Conservation (phyloP, 352 stramenopile genomes). For the Phytophthora citrophthora region DNA sequence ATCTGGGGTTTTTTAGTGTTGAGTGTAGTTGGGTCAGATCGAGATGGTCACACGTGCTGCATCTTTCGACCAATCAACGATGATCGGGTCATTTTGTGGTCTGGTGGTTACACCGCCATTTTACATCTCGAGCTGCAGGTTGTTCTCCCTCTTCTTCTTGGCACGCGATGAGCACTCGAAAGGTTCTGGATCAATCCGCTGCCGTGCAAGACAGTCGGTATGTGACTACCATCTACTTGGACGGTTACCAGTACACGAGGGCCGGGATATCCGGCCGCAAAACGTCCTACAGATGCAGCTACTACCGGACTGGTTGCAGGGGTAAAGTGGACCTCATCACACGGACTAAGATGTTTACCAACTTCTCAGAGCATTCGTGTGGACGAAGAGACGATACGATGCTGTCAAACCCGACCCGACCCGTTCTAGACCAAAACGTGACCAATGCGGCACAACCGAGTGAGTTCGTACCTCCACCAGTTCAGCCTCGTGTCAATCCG, state of each 20-base stretch:
- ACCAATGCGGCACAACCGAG: not conserved
- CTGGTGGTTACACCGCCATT: not conserved
- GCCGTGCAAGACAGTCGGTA: not conserved
- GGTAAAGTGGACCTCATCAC: conserved; percentile 15
- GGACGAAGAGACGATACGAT: not conserved
- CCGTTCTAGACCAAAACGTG: not conserved
- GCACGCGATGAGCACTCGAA: not conserved
- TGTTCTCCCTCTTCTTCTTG: not conserved
- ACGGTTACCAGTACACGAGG: conserved; percentile 2
- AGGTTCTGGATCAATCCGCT: not conserved
- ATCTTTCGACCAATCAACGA: conserved; percentile 3
- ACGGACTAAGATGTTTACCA: conserved; percentile 6
- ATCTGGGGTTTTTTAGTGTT: too few species aligned
- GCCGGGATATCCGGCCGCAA: conserved; percentile 5
- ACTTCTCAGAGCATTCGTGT: not conserved
- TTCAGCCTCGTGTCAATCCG: not conserved
- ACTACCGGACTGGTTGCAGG: conserved; percentile 16
- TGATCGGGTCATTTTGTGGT: conserved; percentile 1
- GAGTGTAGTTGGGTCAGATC: too few species aligned
- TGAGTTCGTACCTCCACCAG: not conserved
- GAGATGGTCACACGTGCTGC: not conserved
- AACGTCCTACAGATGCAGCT: conserved; percentile 16
- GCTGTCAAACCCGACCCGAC: not conserved
- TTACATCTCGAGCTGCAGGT: not conserved
- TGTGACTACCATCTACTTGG: not conserved